Evolutionary conservation across 2,329 filamentous ascomycete genomes (phyloP), one percentile per base, ranked within the genome.

Genomic region (Diaporthe ilicicola): DNA sequence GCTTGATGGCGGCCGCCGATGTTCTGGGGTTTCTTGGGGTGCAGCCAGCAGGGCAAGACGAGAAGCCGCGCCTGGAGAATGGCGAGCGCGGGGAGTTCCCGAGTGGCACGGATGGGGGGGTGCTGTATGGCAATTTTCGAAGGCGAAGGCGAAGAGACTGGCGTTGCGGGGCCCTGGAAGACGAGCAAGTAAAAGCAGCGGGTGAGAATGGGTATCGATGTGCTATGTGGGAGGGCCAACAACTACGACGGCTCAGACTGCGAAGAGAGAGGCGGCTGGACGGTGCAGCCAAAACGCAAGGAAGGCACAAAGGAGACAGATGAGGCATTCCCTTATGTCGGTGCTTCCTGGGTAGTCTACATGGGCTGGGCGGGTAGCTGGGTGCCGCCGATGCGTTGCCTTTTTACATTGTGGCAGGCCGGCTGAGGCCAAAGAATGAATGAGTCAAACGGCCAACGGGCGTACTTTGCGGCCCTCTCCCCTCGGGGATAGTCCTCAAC

Each of bases 401-500:
- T 22, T 15, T 37, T 32, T 4, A 4, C 9, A 54, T 8, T n/a
- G 17, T 27, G 51, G 17, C 15, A 46, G 56, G 19, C 61, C 27
- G 53, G 22, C 39, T 51, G 17, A 42, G 27, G 13, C 37, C 50
- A 39, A 68, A 29, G 10, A 3, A 42, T 12, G 12, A 48, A 64
- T 65, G 70, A 71, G 70, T 69, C 70, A 71, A 71, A 53, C 70
- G 70, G 70, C 50, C 32, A 50, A 39, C 48, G 17, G 37, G 34
- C 54, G 12, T 62, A 32, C n/a, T 34, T 46, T 32, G 32, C 29
- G 29, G 15, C n/a, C 48, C 34, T 22, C 12, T 6, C 27, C 10
- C 48, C 27, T 13, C 3, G 34, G 15, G 7, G 17, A 15, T 19
- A 19, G 17, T 32, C 15, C 27, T 32, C 50, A 32, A 53, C 29